Conservation (phyloP, 495 filamentous ascomycete genomes). For the Penicillium pulvis region DNA sequence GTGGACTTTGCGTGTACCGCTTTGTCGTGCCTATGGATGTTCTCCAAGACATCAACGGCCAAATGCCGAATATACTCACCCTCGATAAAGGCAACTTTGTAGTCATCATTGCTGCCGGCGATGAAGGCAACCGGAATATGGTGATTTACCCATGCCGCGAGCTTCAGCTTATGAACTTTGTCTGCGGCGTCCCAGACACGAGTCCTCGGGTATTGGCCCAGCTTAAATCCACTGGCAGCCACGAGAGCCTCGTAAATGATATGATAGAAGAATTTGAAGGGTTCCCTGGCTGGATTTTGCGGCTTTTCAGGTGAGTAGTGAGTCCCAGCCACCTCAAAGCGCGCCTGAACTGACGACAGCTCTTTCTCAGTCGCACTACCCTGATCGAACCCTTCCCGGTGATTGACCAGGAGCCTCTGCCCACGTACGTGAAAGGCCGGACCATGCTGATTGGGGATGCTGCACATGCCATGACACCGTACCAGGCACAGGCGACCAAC, state of each 20-base stretch:
- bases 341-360: neutral
- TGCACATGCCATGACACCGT: conserved; percentile 11
- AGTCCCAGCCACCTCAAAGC: neutral
- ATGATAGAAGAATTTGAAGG: conserved; percentile 2
- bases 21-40: conserved; percentile 14
- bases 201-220: conserved; percentile 3
- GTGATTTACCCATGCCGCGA: conserved; percentile 14
- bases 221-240: conserved; percentile 4
- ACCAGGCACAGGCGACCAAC: conserved; percentile 10
- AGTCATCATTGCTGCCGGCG: conserved; percentile 10
- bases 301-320: conserved; percentile 1
- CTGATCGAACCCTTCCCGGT: conserved; percentile 1
- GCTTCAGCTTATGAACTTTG: conserved; percentile 12
- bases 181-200: conserved; percentile 11
- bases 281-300: conserved; percentile 3
- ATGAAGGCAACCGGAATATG: conserved; percentile 13
- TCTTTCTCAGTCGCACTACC: neutral
- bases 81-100: conserved; percentile 8
- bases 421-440: neutral
- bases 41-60: neutral
- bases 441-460: conserved; percentile 11
- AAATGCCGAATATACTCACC: conserved; percentile 5
- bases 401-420: neutral
- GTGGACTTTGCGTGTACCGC: conserved; percentile 12
- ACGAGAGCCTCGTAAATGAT: conserved; percentile 4